Conservation (phyloP, 129 eudicot genomes). For the Flaveria sonorensis region DNA sequence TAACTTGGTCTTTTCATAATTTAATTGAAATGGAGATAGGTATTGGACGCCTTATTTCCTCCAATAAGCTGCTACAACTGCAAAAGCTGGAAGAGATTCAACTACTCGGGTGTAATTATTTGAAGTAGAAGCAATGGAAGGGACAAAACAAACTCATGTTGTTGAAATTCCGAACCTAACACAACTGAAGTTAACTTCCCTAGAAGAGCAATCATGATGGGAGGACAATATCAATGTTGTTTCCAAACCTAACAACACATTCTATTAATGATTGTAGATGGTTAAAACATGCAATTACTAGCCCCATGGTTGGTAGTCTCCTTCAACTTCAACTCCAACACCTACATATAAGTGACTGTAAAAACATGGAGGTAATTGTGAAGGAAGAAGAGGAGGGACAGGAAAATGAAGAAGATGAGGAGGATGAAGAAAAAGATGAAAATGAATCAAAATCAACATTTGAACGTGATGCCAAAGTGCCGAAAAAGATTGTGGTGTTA, state of each 20-base stretch:
- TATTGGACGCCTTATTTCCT: not conserved
- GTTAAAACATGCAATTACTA: not conserved
- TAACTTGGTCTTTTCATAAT: not conserved
- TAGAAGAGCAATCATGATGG: not conserved
- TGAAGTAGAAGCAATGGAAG: not conserved
- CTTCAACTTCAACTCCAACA: not conserved
- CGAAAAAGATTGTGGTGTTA: not conserved
- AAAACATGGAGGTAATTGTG: not conserved
- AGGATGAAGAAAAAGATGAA: too few relatives aligned
- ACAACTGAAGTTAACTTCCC: not conserved
- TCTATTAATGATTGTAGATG: not conserved
- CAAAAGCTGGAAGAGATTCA: not conserved
- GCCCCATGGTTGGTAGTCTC: not conserved
- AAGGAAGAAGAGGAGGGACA: not conserved
- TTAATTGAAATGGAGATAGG: not conserved
- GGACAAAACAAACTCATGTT: not conserved
- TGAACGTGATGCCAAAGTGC: not conserved
- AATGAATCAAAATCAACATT: too few relatives aligned
- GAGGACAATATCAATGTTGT: not conserved
- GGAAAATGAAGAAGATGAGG: too few relatives aligned
- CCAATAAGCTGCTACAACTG: not conserved
- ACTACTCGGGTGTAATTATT: not conserved
- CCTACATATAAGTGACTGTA: not conserved
- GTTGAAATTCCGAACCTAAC: not conserved
- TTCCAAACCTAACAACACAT: not conserved